Base-by-base conservation (phyloP, 768 basidiomycete species). In the Pholiota molesta region DNA sequence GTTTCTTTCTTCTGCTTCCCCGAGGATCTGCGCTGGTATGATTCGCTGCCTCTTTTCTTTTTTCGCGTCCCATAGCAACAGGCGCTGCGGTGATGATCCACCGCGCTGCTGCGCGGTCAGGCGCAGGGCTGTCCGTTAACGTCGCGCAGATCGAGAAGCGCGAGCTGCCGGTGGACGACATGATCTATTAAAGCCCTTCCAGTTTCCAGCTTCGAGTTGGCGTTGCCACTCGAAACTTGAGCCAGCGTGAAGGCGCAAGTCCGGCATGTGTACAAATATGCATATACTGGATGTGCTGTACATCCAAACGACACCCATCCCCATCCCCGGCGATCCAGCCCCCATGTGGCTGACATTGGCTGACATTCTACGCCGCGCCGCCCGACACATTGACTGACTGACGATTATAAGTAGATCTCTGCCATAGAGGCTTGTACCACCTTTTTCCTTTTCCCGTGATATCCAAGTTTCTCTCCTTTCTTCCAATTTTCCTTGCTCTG, bases 61-160 rank as follows among this genome's bases (percentile, higher is more conserved):
- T 55, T 47, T 19, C 28, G 55, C 55, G 45, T 57, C 33, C 21
- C 44, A 58, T 55, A 73, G 72, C 74, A 58, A 60, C 62, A n/a
- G 64, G 62, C 29, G 71, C 72, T 11, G 68, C 68, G 26, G 57
- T 65, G 16, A 42, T 72, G 59, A 66, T 73, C 33, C 72, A 69
- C 42, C 65, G 62, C 45, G 62, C 65, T 10, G 72, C 73, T 4
- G 60, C 58, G 2, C 44, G 59, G 4, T 66, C 70, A 26, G 73
- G 73, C 19, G 66, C 71, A 1, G 70, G 73, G 1, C 68, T 76
- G 10, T 68, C 69, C 4, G 68, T 72, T 11, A 74, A 76, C 59
- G 69, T 76, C 55, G 73, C 71, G 17, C 73, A 72, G 55, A 65
- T 68, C 26, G 61, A 66, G 42, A 67, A 63, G 44, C 40, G 52